These are phyloP conservation scores for Trichocladium uniseriatum DNA, from an alignment of 495 filamentous ascomycete genomes.

Conservation along the genomic window DNA sequence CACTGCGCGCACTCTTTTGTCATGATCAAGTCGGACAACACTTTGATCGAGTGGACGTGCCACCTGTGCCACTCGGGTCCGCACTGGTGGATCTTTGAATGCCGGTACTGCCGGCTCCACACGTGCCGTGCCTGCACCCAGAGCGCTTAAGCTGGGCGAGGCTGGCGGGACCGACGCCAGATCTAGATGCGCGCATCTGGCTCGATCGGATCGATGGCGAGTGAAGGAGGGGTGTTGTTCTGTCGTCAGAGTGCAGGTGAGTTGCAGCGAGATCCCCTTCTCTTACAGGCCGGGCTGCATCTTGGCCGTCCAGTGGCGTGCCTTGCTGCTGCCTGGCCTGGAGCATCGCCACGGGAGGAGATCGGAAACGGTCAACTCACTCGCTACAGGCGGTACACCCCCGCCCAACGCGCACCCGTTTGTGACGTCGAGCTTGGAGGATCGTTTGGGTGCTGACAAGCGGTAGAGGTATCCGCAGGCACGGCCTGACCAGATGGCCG, in stretches of 20 bases:
- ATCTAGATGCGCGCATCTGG: background rate
- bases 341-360: background rate
- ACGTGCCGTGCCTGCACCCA: constrained; percentile 58
- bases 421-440: background rate
- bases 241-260: constrained; percentile 13
- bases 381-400: background rate
- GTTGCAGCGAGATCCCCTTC: constrained; percentile 8
- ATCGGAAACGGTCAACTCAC: background rate
- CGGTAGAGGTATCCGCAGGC: background rate
- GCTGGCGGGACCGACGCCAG: constrained; percentile 5
- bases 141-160: constrained; percentile 37
- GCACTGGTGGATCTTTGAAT: constrained; percentile 77
- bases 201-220: background rate
- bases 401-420: background rate
- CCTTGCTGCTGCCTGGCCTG: background rate
- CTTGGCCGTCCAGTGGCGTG: constrained; percentile 9
- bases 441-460: constrained; percentile 6
- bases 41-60: constrained; percentile 68
- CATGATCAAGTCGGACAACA: constrained; percentile 69
- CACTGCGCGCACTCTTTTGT: constrained; percentile 63
- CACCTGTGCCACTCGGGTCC: constrained; percentile 67
- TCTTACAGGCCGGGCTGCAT: background rate
- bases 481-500: constrained; percentile 4
- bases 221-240: background rate
- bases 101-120: constrained; percentile 68